These are phyloP conservation scores for Dorcoceras hygrometricum DNA, from an alignment of 257 asterid species.

Conservation along the genomic window DNA sequence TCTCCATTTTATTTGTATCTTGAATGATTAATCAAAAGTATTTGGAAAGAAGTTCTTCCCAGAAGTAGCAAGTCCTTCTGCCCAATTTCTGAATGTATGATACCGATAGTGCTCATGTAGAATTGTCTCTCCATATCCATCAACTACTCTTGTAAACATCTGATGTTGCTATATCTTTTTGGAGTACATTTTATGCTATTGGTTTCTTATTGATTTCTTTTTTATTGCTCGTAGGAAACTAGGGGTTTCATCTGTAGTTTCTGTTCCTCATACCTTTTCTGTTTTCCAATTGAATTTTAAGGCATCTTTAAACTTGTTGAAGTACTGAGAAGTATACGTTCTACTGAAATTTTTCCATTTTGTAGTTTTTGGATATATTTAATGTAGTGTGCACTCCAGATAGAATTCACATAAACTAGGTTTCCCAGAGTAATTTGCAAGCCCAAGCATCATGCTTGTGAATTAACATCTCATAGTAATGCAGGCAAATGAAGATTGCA, in stretches of 20 bases:
- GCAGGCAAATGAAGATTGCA: constrained; percentile 94
- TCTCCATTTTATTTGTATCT: not conserved
- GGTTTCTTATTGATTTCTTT: too few species aligned
- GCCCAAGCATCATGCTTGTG: constrained; percentile 12
- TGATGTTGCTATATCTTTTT: too few species aligned
- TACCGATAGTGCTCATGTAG: not conserved
- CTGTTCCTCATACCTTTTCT: not conserved
- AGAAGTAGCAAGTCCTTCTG: not conserved
- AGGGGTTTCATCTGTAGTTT: not conserved
- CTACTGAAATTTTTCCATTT: not conserved
- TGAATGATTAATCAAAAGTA: constrained; percentile 17
- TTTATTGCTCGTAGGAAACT: not conserved
- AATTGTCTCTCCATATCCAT: too few species aligned
- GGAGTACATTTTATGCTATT: too few species aligned
- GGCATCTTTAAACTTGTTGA: not conserved
- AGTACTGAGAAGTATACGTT: not conserved
- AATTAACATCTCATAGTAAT: constrained; percentile 22
- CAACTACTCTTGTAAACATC: too few species aligned
- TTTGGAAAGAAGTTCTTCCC: not conserved
- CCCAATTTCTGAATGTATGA: not conserved
- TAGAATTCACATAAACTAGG: not conserved
- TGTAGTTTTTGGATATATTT: not conserved
- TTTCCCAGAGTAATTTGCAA: not conserved
- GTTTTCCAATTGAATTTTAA: constrained; percentile 5
- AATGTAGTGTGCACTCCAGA: not conserved